A percentile compares a stretch with the other conserved stretches of the same genome.
Conservation (phyloP, 1,284 basidiomycete species). For the Apiotrichum veenhuisii region DNA sequence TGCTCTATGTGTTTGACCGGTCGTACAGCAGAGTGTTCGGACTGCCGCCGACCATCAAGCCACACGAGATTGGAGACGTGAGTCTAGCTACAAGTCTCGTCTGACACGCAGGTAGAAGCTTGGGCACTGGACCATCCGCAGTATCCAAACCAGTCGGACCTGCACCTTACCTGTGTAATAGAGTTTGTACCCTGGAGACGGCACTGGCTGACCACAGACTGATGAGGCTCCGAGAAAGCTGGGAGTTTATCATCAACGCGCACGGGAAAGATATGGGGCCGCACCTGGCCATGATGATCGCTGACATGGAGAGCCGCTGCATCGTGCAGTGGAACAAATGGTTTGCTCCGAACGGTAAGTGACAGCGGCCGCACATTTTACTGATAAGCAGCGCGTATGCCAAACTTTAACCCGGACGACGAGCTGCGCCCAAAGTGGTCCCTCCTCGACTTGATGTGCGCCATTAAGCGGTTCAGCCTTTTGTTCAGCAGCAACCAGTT, state of each 20-base stretch:
- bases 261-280: not conserved
- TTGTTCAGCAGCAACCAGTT: not conserved
- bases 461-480: not conserved
- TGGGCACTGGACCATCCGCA: conserved; percentile 12
- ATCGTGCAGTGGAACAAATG: not conserved
- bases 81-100: not conserved
- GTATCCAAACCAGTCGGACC: conserved; percentile 3
- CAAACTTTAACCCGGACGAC: not conserved
- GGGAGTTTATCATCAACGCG: not conserved
- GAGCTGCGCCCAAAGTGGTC: conserved; percentile 2
- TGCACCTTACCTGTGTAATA: conserved; percentile 10
- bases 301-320: not conserved
- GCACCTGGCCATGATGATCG: not conserved
- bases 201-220: not conserved
- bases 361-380: too few species aligned
- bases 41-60: not conserved
- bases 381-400: not conserved
- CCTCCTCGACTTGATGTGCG: conserved; percentile 2
- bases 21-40: not conserved
- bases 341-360: not conserved
- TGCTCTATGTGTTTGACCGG: not conserved
- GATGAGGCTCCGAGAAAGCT: not conserved
- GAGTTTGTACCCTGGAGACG: not conserved
- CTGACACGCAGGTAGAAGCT: not conserved
- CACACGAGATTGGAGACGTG: conserved; percentile 6